Evolutionary conservation across 495 filamentous ascomycete species (phyloP), one percentile per base, ranked within the genome.

Genomic region (Ascobolus immersus): DNA sequence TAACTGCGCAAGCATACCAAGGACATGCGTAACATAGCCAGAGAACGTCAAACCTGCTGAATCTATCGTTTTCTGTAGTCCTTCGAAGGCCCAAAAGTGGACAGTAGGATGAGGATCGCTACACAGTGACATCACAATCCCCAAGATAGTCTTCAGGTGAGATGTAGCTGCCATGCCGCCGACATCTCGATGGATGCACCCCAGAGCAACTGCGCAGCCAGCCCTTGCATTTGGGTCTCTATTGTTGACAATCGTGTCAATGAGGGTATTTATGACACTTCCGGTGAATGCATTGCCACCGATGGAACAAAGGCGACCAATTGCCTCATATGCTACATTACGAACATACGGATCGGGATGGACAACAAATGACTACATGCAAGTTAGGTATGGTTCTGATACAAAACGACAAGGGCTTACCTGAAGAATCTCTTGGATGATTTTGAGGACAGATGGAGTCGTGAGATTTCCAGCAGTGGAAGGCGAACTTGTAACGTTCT

Each of bases 131-230:
- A 93, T 84, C 14, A 99, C 53, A 21, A 99, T 80, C 12, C 80
- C 77, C 22, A 90, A 67, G 32, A 99, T 93, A 5, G 78, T 90
- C 55, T 93, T 94, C 10, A 99, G 57, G 50, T 99, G 86, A 44
- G 80, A 75, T n/a, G 81, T 80, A 33, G 86, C 86, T 36, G 89
- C 89, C 82, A 99, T 94, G 41, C 86, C 86, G 35, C 86, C 86
- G 20, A 94, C 76, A 49, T 91, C 78, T 2, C 79, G 71, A 52
- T 94, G 86, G 28, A 94, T 94, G 40, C 72, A 78, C 10, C 84
- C 86, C 36, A 99, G 57, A 21, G 86, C 80, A 56, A 86, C 71
- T 13, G 89, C 89, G 49, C 80, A 99, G 18, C 86, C 86, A 25
- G 86, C 80, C 46, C 86, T 71, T 9, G 78, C 77, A 46, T 77